Evolutionary conservation across 805 yeast species (phyloP).

Genomic region (Schwanniomyces pseudopolymorphus): DNA sequence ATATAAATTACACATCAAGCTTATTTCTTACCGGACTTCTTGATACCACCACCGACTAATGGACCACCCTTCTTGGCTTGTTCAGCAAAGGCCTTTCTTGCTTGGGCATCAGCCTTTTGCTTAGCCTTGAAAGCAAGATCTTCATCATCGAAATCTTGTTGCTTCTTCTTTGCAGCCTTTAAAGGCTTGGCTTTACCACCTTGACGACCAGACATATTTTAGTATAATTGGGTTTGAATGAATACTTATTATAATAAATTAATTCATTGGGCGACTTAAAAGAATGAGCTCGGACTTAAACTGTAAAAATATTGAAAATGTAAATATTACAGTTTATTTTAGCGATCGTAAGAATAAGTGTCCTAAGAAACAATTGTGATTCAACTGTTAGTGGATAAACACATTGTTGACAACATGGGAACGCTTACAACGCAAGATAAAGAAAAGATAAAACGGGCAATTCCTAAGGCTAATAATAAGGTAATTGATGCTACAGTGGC

Average conservation of each 20-base stretch:
- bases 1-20: not conserved
- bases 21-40: constrained; percentile 63
- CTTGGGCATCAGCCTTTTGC: constrained; percentile 93
- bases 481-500: constrained; percentile 90
- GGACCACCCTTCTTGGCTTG: constrained; percentile 91
- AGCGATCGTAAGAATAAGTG: not conserved
- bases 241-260: not conserved
- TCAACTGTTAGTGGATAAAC: not conserved
- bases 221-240: not conserved
- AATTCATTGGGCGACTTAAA: not conserved
- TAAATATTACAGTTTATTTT: not conserved
- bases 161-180: constrained; percentile 81
- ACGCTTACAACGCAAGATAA: constrained; percentile 58
- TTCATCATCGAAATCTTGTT: constrained; percentile 78
- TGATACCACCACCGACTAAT: constrained; percentile 89
- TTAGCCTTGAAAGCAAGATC: constrained; percentile 88
- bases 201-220: constrained; percentile 87
- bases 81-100: constrained; percentile 85
- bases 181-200: constrained; percentile 96
- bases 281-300: not conserved
- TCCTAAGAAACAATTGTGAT: not conserved
- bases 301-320: not conserved
- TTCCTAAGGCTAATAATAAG: constrained; percentile 87
- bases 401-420: constrained; percentile 24
- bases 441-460: constrained; percentile 82